Evolutionary conservation across 441 rosid species (phyloP), one percentile per base, ranked within the genome.

Genomic region (Francoa sonchifolia): DNA sequence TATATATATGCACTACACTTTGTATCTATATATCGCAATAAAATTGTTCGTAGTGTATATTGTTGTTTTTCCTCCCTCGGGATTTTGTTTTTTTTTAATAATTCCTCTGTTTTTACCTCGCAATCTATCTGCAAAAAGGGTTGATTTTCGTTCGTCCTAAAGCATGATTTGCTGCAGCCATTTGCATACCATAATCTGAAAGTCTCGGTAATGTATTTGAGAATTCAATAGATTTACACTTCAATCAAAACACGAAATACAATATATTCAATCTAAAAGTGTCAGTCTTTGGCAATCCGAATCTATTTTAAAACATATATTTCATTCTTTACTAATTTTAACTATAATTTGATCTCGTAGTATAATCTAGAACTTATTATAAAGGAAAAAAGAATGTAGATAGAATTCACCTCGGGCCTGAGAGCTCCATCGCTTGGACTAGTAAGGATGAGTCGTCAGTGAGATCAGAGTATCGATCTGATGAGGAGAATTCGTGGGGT

Each of bases 341-440:
- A 32, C 59, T 27, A 14, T 38, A 28, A 21, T 10, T 19, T 21
- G 12, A 33, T 43, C 31, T 34, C 17, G 2, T 12, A 37, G 14
- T 5, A 23, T 13, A 18, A n/a, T 41, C 44, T 39, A 33, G 2
- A 17, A 28, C 39, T 26, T 43, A 20, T 37, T 39, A 22, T 12
- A 20, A 38, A 8, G 39, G 14, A 38, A 12, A n/a, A 45, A 20
- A 39, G 5, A 40, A 30, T 15, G 9, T 15, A 1, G 0, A 37
- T 27, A 57, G 31, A 41, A 31, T 44, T 79, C 65, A 87, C 64
- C 96, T 63, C 6, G 96, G 96, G n/a, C 96, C 96, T 8, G 96
- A 85, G 27, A 86, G 82, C 65, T 86, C 96, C 82, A 86, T 78
- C 27, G 96, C 96, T 47, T 85, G 96, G 51, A 68, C 87, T 8